phyloP scores from a whole-genome alignment of 2,329 filamentous ascomycete genomes.

The Fusarium guadeloupense region DNA sequence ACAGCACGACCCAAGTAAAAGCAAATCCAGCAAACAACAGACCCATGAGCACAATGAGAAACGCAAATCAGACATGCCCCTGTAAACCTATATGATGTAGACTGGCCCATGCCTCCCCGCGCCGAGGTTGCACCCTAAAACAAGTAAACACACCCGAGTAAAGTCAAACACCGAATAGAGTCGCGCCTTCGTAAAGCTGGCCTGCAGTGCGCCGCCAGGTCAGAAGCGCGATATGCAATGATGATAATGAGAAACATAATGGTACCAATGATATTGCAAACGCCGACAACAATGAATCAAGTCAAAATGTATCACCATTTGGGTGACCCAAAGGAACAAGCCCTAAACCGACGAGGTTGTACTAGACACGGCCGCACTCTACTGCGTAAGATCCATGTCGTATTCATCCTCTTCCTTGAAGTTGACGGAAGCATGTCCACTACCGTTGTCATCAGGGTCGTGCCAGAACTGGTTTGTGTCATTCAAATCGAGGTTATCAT shows the following conservation, averaged over 20 bases:
- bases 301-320: neutral
- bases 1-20: slow-evolving; percentile 23
- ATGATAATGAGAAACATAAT: slow-evolving; percentile 4
- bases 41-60: slow-evolving; percentile 29
- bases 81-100: slow-evolving; percentile 38
- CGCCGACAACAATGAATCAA: slow-evolving; percentile 30
- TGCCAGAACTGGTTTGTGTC: slow-evolving; percentile 70
- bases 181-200: slow-evolving; percentile 12
- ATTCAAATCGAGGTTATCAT: slow-evolving; percentile 57
- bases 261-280: slow-evolving; percentile 28
- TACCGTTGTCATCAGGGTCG: slow-evolving; percentile 76
- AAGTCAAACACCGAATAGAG: slow-evolving; percentile 35
- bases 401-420: slow-evolving; percentile 98
- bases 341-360: slow-evolving; percentile 2
- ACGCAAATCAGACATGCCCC: slow-evolving; percentile 34
- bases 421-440: slow-evolving; percentile 71
- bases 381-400: slow-evolving; percentile 75
- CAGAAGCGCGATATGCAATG: slow-evolving; percentile 27
- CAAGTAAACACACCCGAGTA: slow-evolving; percentile 17
- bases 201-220: slow-evolving; percentile 6
- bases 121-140: slow-evolving; percentile 19
- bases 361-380: slow-evolving; percentile 13
- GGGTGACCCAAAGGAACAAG: neutral
- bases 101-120: slow-evolving; percentile 33
- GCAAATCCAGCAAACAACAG: slow-evolving; percentile 8